These are phyloP conservation scores for Aspergillus vadensis DNA, from an alignment of 2,329 filamentous ascomycete genomes.

Conservation along the genomic window DNA sequence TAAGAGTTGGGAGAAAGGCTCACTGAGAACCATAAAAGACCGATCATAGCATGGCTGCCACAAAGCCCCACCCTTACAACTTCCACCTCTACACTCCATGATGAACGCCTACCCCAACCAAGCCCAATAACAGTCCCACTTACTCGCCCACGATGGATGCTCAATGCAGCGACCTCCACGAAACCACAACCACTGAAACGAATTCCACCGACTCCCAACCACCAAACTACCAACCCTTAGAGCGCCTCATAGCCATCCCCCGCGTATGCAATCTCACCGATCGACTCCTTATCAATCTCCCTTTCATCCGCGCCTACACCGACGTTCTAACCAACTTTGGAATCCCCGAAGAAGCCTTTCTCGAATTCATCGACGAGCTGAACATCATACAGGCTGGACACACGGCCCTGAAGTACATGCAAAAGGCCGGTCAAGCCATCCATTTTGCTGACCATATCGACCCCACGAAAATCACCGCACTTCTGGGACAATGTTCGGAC, in stretches of 20 bases:
- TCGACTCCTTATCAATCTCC: neutral
- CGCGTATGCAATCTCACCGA: neutral
- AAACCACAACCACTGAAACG: too few species aligned
- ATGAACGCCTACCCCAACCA: too few species aligned
- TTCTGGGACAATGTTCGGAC: slow-evolving; percentile 8
- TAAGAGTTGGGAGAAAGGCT: fast-evolving
- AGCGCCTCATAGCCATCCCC: neutral
- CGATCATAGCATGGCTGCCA: too few species aligned
- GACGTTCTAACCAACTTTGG: neutral
- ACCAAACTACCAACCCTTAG: neutral
- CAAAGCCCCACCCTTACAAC: too few species aligned
- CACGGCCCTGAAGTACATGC: neutral
- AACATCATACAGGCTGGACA: neutral
- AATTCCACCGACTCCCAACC: neutral
- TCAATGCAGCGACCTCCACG: too few species aligned
- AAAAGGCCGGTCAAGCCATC: neutral
- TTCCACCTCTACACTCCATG: too few species aligned
- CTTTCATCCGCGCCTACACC: neutral
- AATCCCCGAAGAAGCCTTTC: neutral
- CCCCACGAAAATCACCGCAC: neutral
- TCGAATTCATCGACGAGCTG: neutral
- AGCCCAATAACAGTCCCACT: too few species aligned
- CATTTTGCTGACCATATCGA: neutral
- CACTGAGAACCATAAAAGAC: too few species aligned
- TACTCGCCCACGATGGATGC: too few species aligned